Percentiles rank a stretch among this genome's conserved stretches.
Evolutionary conservation across 192 early-diverging fungal species (phyloP).

Genomic region (Gonapodya sp.): DNA sequence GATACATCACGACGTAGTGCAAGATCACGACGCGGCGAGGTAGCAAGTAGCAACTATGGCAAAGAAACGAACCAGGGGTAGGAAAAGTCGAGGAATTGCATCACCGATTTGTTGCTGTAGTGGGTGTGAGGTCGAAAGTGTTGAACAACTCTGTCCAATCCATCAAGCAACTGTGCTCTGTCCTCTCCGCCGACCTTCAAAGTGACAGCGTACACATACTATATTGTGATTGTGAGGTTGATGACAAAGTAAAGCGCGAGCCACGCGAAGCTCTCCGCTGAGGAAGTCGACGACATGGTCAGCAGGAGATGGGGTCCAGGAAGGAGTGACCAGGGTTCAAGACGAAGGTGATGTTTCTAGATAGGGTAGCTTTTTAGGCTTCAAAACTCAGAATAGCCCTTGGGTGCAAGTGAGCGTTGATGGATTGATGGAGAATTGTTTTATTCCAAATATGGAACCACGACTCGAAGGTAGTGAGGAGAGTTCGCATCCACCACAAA

Average conservation of each 20-base stretch:
- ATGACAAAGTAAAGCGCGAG: slow-evolving; percentile 60
- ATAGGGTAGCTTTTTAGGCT: no score
- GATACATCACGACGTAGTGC: no score
- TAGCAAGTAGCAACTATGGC: no score
- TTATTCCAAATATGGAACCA: no score
- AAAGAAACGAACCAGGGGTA: slow-evolving; percentile 55
- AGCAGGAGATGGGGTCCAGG: neutral
- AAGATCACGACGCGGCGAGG: no score
- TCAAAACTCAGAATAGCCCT: no score
- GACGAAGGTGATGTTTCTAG: no score
- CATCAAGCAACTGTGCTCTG: neutral
- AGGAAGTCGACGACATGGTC: neutral
- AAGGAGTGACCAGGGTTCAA: no score
- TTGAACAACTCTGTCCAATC: neutral
- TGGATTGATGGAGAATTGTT: no score
- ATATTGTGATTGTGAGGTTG: slow-evolving; percentile 69
- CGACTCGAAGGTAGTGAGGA: no score
- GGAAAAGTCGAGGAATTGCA: slow-evolving; percentile 59
- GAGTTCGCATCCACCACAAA: no score
- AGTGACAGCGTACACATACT: neutral
- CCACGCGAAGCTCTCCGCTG: slow-evolving; percentile 32
- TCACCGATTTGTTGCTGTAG: slow-evolving; percentile 66
- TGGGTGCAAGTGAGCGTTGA: no score
- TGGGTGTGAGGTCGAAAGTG: neutral
- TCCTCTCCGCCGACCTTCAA: neutral